These are phyloP conservation scores for Leersia perrieri DNA, from an alignment of 176 grass and related monocot genomes.

Conservation along the genomic window DNA sequence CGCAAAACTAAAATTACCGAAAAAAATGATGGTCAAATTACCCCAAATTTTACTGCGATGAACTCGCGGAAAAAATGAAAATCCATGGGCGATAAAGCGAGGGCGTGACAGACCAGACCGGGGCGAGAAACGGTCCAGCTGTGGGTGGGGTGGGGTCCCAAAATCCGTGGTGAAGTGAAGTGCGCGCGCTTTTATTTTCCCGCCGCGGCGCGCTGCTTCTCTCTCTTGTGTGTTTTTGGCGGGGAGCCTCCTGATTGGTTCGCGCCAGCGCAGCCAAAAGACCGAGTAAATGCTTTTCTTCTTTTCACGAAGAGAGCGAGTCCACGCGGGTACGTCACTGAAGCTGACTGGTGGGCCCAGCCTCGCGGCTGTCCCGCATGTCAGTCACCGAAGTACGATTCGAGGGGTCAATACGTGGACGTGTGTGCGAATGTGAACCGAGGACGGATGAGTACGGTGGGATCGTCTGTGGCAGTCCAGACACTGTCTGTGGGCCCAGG, in stretches of 20 bases:
- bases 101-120: neutral
- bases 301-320: too few species aligned
- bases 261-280: neutral
- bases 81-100: neutral
- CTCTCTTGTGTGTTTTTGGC: slow-evolving; percentile 33
- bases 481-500: neutral
- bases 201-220: neutral
- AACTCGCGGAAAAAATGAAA: neutral
- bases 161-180: slow-evolving; percentile 10
- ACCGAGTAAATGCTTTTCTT: neutral
- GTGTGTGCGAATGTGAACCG: neutral
- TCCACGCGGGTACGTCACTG: neutral
- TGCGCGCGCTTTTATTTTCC: slow-evolving; percentile 52
- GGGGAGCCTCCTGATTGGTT: slow-evolving; percentile 43
- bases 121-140: slow-evolving; percentile 5
- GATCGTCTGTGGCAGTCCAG: neutral
- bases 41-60: neutral
- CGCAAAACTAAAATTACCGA: neutral
- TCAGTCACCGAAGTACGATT: too few species aligned
- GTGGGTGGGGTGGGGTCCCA: slow-evolving; percentile 26
- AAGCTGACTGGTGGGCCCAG: neutral
- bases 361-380: accelerated
- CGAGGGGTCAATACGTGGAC: neutral
- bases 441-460: neutral
- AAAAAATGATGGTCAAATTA: too few species aligned